A percentile compares a stretch with the other conserved stretches of the same genome.
These are phyloP conservation scores for Fraxinus ornus DNA, from an alignment of 305 asterid genomes.

Conservation along the genomic window DNA sequence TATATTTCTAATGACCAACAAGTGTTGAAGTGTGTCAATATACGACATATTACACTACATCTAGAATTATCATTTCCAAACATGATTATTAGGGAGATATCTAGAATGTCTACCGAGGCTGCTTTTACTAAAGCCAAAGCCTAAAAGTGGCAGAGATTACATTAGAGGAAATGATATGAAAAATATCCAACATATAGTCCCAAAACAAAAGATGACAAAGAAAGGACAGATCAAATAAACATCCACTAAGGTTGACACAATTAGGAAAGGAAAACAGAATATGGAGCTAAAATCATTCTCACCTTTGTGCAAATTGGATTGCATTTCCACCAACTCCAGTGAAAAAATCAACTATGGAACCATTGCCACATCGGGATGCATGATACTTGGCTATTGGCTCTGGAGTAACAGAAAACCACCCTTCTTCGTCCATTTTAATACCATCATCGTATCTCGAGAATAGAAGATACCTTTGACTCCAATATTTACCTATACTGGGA, in stretches of 20 bases:
- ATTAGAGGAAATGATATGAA: not conserved
- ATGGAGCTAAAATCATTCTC: conserved; percentile 18
- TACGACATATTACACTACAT: not conserved
- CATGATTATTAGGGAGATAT: not conserved
- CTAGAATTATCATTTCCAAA: not conserved
- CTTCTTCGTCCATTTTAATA: conserved; percentile 90
- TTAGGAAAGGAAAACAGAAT: conserved; percentile 16
- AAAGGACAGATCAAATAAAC: not conserved
- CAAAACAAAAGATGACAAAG: not conserved
- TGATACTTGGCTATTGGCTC: conserved; percentile 84
- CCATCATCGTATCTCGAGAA: conserved; percentile 78
- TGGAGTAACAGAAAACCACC: conserved; percentile 96
- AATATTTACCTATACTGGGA: conserved; percentile 68
- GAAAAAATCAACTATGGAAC: conserved; percentile 69
- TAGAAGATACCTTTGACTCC: conserved; percentile 73
- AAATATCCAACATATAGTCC: not conserved
- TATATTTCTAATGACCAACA: not conserved
- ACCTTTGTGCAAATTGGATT: conserved; percentile 85
- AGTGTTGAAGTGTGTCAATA: not conserved
- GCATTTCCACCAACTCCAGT: conserved; percentile 94
- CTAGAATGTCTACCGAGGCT: not conserved
- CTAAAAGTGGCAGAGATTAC: not conserved
- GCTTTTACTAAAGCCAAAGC: not conserved
- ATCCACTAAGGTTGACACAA: not conserved
- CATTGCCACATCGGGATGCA: conserved; percentile 72